Evolutionary conservation across 2,329 filamentous ascomycete species (phyloP), one percentile per base, ranked within the genome.

Genomic region (Aureobasidium sp.): DNA sequence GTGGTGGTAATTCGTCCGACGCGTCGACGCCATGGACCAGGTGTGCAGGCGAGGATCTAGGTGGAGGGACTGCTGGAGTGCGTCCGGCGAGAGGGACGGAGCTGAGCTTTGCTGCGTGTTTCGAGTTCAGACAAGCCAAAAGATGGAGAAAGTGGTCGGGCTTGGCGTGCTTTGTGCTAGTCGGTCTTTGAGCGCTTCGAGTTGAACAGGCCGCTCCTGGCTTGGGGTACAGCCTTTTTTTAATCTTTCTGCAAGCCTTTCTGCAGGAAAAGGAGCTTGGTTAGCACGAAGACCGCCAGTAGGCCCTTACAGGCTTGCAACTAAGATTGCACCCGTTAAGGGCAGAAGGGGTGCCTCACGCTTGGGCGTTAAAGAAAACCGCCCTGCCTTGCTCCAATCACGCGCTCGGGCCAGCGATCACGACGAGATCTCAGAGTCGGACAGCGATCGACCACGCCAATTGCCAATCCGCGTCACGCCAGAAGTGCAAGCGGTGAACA

Each of bases 21-120:
- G 82, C 80, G 81, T 82, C 74, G 80, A 77, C 73, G 79, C 76
- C 79, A 81, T 82, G 63, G 68, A 48, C 55, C 31, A 45, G 53
- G 29, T 57, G 51, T 57, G 53, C 41, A 45, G 41, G 41, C 29
- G 12, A 20, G 14, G 25, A 25, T n/a, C 29, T 47, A n/a, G 42
- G 55, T 59, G 55, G 53, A 42, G 25, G 36, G 14, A 39, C n/a
- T 42, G 37, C 22, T 52, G 34, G 7, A 25, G n/a, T 31, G 15
- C 39, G 39, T 36, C 34, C 39, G 15, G 20, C 27, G 15, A 57
- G 41, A 29, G 34, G 53, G 31, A 42, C 53, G n/a, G 55, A 57
- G 53, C 41, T 44, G 55, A 48, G 55, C 31, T 45, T 36, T 34
- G 53, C 53, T 56, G 52, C 12, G 41, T 59, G 42, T 59, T 57